Percentiles rank a stretch among this genome's conserved stretches.
phyloP scores from a whole-genome alignment of 129 eudicot species.

The Flaveria brownii region DNA sequence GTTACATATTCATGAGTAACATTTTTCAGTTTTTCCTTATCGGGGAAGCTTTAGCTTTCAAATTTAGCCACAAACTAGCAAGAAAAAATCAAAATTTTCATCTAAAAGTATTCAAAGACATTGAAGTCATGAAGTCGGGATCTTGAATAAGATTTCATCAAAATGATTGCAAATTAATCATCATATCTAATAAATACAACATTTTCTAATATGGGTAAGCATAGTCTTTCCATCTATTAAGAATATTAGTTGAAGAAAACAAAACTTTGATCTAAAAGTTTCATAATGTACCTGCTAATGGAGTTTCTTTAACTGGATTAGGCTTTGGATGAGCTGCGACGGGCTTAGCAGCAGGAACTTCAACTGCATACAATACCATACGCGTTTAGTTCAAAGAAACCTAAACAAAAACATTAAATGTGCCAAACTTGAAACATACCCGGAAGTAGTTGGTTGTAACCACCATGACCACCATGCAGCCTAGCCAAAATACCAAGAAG shows the following conservation, averaged over 20 bases:
- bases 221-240: background rate
- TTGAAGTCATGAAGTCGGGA: too few relatives aligned
- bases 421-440: slow-evolving; percentile 35
- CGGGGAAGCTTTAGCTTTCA: background rate
- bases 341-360: slow-evolving; percentile 53
- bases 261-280: background rate
- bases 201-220: slow-evolving; percentile 9
- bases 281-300: slow-evolving; percentile 54
- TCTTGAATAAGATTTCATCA: background rate
- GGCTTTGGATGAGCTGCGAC: slow-evolving; percentile 43
- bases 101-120: background rate
- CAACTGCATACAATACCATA: slow-evolving; percentile 46
- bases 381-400: background rate
- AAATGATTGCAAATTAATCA: background rate
- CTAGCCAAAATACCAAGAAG: slow-evolving; percentile 83
- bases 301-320: slow-evolving; percentile 31
- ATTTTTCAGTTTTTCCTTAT: background rate
- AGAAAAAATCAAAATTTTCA: background rate
- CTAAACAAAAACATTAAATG: background rate
- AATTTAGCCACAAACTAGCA: background rate
- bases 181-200: background rate
- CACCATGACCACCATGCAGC: slow-evolving; percentile 69
- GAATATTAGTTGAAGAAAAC: background rate
- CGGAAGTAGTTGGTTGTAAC: slow-evolving; percentile 86
- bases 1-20: background rate